Conservation (phyloP, 2,329 filamentous ascomycete species). For the Claviceps paspali region DNA sequence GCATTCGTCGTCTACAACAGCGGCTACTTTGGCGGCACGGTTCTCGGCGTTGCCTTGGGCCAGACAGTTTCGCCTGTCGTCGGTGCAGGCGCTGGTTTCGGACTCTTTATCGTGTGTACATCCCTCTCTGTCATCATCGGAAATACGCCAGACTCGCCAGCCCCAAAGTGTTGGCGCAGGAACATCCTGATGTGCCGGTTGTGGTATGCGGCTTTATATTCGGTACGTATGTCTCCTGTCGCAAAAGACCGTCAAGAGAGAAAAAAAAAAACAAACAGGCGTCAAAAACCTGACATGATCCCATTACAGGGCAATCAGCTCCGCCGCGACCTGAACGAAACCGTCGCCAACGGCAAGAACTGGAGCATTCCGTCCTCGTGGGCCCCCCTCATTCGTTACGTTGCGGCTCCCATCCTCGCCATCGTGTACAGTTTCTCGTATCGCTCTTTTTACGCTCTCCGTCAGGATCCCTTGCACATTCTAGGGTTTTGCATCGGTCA, state of each 20-base stretch:
- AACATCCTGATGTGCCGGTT: constrained; percentile 24
- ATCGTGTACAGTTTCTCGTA: constrained; percentile 39
- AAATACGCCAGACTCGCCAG: constrained; percentile 24
- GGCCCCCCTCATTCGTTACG: constrained; percentile 32
- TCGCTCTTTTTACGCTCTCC: constrained; percentile 29
- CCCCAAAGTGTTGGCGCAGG: constrained; percentile 25
- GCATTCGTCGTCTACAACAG: constrained; percentile 30
- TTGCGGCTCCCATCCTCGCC: constrained; percentile 31
- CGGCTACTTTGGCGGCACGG: constrained; percentile 37
- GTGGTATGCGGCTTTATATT: constrained; percentile 41
- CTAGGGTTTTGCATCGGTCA: constrained; percentile 33
- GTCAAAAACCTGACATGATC: not conserved
- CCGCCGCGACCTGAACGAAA: constrained; percentile 36
- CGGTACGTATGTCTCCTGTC: constrained; percentile 19
- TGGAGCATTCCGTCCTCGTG: constrained; percentile 39
- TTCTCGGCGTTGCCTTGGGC: constrained; percentile 34
- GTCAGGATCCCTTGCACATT: constrained; percentile 34
- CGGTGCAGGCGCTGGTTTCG: constrained; percentile 36
- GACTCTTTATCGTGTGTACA: constrained; percentile 29
- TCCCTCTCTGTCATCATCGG: constrained; percentile 24
- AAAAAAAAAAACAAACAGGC: not conserved
- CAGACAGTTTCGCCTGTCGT: constrained; percentile 28
- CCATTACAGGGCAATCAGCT: constrained; percentile 35
- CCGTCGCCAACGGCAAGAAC: constrained; percentile 33
- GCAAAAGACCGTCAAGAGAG: not conserved